phyloP scores from a whole-genome alignment of 2,329 filamentous ascomycete genomes.

The Colletotrichum viniferum region DNA sequence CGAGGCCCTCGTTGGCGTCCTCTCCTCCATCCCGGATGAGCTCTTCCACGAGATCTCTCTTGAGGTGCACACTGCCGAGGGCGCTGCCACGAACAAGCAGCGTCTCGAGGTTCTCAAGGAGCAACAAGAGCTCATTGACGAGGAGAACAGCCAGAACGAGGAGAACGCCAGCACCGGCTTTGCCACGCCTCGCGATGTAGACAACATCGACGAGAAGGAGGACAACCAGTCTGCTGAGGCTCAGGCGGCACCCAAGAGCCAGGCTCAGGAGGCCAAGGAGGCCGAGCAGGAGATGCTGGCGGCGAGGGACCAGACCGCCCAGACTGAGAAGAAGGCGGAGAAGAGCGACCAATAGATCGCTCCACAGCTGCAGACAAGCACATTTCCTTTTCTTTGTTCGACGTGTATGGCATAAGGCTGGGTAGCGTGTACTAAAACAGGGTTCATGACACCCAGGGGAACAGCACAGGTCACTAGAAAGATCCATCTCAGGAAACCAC shows the following conservation, averaged over 20 bases:
- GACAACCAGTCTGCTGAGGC: conserved; percentile 61
- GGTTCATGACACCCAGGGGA: conserved; percentile 18
- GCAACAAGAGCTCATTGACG: conserved; percentile 96
- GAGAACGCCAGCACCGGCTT: conserved; percentile 77
- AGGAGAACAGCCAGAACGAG: conserved; percentile 92
- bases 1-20: conserved; percentile 87
- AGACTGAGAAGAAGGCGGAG: conserved; percentile 34
- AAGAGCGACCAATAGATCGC: conserved; percentile 42
- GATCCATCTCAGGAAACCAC: conserved; percentile 20
- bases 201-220: conserved; percentile 95
- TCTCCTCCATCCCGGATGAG: conserved; percentile 95
- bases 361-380: conserved; percentile 24
- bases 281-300: conserved; percentile 44
- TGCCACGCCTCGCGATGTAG: conserved; percentile 79
- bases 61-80: conserved; percentile 95
- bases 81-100: conserved; percentile 98
- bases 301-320: conserved; percentile 27
- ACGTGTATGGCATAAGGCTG: conserved; percentile 23
- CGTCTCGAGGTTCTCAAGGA: conserved; percentile 97
- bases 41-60: conserved; percentile 99
- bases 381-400: conserved; percentile 17
- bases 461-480: conserved; percentile 22
- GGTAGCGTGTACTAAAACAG: conserved; percentile 24
- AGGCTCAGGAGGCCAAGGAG: conserved; percentile 40
- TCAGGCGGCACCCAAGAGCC: conserved; percentile 37